phyloP scores from a whole-genome alignment of 768 basidiomycete genomes.

The Tremella mesenterica region DNA sequence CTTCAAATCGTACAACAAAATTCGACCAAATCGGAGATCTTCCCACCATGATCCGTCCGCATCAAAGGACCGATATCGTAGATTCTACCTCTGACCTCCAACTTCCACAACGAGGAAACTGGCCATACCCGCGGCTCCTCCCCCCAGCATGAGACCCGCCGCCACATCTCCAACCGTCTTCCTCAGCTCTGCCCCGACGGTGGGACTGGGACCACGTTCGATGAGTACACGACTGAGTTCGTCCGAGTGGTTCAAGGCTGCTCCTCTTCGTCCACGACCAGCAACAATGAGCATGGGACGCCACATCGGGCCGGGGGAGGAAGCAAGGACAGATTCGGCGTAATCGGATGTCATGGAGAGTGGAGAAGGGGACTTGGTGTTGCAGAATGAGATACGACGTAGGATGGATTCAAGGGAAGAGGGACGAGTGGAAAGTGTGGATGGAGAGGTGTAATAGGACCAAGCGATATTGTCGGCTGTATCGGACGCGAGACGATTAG shows the following conservation, averaged over 20 bases:
- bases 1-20: no score
- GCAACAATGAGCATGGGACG: slow-evolving; percentile 56
- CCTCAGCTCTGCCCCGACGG: slow-evolving; percentile 56
- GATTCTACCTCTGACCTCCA: no score
- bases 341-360: slow-evolving; percentile 50
- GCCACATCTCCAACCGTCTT: slow-evolving; percentile 82
- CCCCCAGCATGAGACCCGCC: slow-evolving; percentile 61
- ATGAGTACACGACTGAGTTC: slow-evolving; percentile 62
- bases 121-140: slow-evolving; percentile 26
- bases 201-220: slow-evolving; percentile 49
- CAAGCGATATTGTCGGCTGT: slow-evolving; percentile 75
- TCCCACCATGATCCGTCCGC: no score
- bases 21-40: no score
- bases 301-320: slow-evolving; percentile 10
- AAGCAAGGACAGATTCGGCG: slow-evolving; percentile 47
- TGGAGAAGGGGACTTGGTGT: slow-evolving; percentile 42
- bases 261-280: slow-evolving; percentile 58
- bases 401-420: slow-evolving; percentile 42
- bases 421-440: neutral
- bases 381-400: slow-evolving; percentile 58
- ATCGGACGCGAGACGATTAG: slow-evolving; percentile 62
- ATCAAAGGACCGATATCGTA: no score
- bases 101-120: slow-evolving; percentile 46
- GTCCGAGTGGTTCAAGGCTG: slow-evolving; percentile 52
- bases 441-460: slow-evolving; percentile 53